These are phyloP conservation scores for Globisporangium acanthophoron DNA, from an alignment of 352 stramenopile genomes.

Conservation along the genomic window DNA sequence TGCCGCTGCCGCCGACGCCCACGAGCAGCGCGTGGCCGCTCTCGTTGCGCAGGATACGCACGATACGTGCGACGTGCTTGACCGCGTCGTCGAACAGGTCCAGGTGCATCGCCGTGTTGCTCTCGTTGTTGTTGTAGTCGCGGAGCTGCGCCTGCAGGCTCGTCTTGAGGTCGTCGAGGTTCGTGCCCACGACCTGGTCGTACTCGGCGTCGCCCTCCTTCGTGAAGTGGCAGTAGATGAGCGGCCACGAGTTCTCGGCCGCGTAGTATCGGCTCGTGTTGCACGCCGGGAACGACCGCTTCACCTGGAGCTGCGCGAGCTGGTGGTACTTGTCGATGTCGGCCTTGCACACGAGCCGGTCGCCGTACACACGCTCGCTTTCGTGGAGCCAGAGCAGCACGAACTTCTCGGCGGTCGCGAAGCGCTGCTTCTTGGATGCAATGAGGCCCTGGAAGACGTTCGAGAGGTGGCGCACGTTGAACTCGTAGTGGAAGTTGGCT, in stretches of 20 bases:
- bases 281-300: constrained; percentile 91
- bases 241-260: constrained; percentile 91
- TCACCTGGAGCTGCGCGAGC: constrained; percentile 91
- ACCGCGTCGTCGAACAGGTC: constrained; percentile 97
- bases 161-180: constrained; percentile 84
- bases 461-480: constrained; percentile 94
- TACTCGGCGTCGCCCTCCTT: constrained; percentile 92
- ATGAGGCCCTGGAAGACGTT: constrained; percentile 97
- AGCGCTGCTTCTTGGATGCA: constrained; percentile 89
- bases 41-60: constrained; percentile 90
- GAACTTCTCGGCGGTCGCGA: constrained; percentile 91
- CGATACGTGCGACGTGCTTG: constrained; percentile 93
- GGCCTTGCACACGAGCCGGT: constrained; percentile 90
- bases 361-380: constrained; percentile 94
- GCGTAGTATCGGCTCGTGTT: constrained; percentile 92
- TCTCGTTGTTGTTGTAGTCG: constrained; percentile 96
- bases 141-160: constrained; percentile 88
- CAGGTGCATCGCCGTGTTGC: constrained; percentile 94
- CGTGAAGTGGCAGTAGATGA: constrained; percentile 96
- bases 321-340: constrained; percentile 94
- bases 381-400: constrained; percentile 95
- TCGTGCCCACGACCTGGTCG: constrained; percentile 89
- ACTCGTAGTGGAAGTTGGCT: constrained; percentile 97
- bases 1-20: constrained; percentile 92
- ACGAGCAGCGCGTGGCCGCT: constrained; percentile 91